Evolutionary conservation across 83 land plant species (phyloP).

Genomic region (Thuja plicata): DNA sequence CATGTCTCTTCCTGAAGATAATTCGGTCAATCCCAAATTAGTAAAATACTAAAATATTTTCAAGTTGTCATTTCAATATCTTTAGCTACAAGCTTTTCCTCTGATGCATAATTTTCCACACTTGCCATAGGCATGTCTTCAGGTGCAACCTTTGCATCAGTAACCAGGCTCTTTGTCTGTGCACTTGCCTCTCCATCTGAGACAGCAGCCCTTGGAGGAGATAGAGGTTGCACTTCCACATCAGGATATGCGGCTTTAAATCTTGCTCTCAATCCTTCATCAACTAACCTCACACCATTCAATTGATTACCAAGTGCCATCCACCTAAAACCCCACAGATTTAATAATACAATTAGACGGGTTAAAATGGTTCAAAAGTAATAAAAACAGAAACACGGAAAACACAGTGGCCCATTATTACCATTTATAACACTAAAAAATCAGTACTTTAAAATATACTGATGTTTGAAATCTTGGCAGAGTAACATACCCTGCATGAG

Average conservation of each 20-base stretch:
- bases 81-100: conserved; percentile 25
- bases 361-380: background rate
- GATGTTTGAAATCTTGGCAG: background rate
- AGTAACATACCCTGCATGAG: conserved; percentile 86
- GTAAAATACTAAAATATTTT: background rate
- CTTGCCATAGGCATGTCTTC: conserved; percentile 15
- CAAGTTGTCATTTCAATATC: conserved; percentile 22
- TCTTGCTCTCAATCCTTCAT: conserved; percentile 90
- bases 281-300: conserved; percentile 86
- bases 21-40: background rate
- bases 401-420: background rate
- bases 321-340: conserved; percentile 58
- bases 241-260: conserved; percentile 97
- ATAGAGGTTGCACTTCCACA: conserved; percentile 81
- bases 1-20: no score
- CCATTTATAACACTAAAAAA: background rate
- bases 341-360: background rate
- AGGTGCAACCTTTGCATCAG: conserved; percentile 27
- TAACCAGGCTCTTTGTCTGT: conserved; percentile 48
- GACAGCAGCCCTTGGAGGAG: conserved; percentile 65
- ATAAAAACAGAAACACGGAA: no score
- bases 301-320: conserved; percentile 97
- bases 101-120: conserved; percentile 25
- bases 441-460: background rate
- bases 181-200: conserved; percentile 55